Percentiles rank a stretch among this genome's conserved stretches.
phyloP scores from a whole-genome alignment of 2,329 filamentous ascomycete genomes.

The Leptodontidium sp. region DNA sequence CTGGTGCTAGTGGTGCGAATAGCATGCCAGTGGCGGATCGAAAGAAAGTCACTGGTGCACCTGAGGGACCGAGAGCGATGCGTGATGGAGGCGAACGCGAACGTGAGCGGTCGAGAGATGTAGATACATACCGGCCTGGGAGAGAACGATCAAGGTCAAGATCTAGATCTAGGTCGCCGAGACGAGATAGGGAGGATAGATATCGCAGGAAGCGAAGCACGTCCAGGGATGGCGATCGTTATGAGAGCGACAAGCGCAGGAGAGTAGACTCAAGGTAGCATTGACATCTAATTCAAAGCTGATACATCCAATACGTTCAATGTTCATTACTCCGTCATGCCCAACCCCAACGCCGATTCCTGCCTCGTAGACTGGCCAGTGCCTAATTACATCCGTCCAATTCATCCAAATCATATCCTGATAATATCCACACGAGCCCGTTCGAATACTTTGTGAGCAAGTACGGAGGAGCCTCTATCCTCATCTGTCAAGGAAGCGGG shows the following conservation, averaged over 20 bases:
- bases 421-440: slow-evolving; percentile 87
- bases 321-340: slow-evolving; percentile 23
- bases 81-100: slow-evolving; percentile 45
- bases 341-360: slow-evolving; percentile 22
- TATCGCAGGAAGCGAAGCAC: slow-evolving; percentile 65
- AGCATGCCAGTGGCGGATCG: slow-evolving; percentile 73
- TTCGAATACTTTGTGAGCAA: slow-evolving; percentile 81
- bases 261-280: slow-evolving; percentile 55
- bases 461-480: slow-evolving; percentile 63
- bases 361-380: slow-evolving; percentile 9
- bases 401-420: slow-evolving; percentile 64
- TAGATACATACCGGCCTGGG: slow-evolving; percentile 40
- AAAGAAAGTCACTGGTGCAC: slow-evolving; percentile 42
- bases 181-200: slow-evolving; percentile 58
- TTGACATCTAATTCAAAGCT: slow-evolving; percentile 28
- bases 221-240: slow-evolving; percentile 60
- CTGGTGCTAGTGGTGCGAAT: slow-evolving; percentile 70
- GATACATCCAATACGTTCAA: slow-evolving; percentile 18
- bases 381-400: slow-evolving; percentile 9
- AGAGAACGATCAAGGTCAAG: slow-evolving; percentile 52
- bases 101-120: slow-evolving; percentile 48
- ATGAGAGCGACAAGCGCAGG: slow-evolving; percentile 67
- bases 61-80: slow-evolving; percentile 44
- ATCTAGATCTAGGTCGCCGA: slow-evolving; percentile 59
- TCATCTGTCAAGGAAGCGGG: slow-evolving; percentile 67